Evolutionary conservation across 2,329 filamentous ascomycete genomes (phyloP).

Genomic region (Calonectria leucothoes): DNA sequence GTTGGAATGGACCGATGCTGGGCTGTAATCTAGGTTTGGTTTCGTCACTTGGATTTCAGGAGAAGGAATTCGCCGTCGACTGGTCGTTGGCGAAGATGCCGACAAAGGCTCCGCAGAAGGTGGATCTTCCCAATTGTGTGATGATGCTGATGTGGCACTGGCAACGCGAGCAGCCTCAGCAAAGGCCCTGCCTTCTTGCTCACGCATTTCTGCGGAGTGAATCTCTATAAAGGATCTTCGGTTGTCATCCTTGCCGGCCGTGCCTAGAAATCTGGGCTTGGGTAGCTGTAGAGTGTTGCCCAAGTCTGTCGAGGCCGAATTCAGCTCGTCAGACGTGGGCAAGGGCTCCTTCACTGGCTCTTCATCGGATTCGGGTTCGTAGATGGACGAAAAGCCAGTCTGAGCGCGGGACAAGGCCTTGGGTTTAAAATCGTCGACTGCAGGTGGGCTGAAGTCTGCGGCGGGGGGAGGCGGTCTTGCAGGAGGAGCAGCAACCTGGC

Average conservation of each 20-base stretch:
- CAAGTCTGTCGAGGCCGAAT: conserved; percentile 27
- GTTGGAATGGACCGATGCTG: conserved; percentile 51
- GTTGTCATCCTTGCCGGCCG: conserved; percentile 59
- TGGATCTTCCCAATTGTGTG: conserved; percentile 48
- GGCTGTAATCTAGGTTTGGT: conserved; percentile 53
- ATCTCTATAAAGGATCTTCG: conserved; percentile 69
- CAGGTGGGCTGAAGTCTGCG: conserved; percentile 15
- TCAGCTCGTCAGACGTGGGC: conserved; percentile 31
- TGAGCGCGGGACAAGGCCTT: conserved; percentile 54
- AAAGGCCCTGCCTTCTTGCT: conserved; percentile 70
- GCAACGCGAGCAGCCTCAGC: conserved; percentile 58
- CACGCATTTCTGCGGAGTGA: conserved; percentile 70
- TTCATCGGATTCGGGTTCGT: conserved; percentile 35
- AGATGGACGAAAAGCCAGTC: conserved; percentile 44
- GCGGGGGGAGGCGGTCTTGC: conserved; percentile 29
- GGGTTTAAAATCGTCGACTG: conserved; percentile 62
- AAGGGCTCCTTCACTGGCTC: conserved; percentile 25
- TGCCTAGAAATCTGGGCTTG: conserved; percentile 56
- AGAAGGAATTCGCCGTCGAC: conserved; percentile 40
- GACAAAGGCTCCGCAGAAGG: conserved; percentile 38
- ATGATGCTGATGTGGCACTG: conserved; percentile 48
- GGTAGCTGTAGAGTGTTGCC: conserved; percentile 44
- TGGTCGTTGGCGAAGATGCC: conserved; percentile 38
- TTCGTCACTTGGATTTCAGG: conserved; percentile 41
- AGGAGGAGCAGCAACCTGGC: conserved; percentile 27